These are phyloP conservation scores for Whalleya microplaca DNA, from an alignment of 2,329 filamentous ascomycete genomes.

Conservation along the genomic window DNA sequence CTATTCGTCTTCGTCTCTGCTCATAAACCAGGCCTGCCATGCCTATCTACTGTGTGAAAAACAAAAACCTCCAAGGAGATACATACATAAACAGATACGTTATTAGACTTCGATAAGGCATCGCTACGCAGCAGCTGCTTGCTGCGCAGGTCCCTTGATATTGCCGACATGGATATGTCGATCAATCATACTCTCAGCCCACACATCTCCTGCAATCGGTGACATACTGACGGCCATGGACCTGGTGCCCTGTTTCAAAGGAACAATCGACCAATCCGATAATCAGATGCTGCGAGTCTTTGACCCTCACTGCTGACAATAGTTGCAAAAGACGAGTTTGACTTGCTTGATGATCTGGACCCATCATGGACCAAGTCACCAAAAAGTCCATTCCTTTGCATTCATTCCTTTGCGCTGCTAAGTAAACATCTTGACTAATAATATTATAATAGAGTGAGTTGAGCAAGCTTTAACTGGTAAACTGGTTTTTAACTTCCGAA, in stretches of 20 bases:
- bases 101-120: slow-evolving; percentile 1
- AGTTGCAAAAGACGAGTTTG: neutral
- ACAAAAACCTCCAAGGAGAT: neutral
- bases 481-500: too few relatives aligned
- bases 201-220: slow-evolving; percentile 4
- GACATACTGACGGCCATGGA: neutral
- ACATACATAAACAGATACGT: neutral
- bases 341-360: neutral
- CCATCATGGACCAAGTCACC: too few relatives aligned
- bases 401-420: too few relatives aligned
- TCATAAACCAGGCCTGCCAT: too few relatives aligned
- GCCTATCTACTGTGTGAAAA: neutral
- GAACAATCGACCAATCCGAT: slow-evolving; percentile 12
- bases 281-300: neutral
- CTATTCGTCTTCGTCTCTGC: neutral
- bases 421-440: too few relatives aligned
- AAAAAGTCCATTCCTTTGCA: too few relatives aligned
- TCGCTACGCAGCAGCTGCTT: slow-evolving; percentile 3
- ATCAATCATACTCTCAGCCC: slow-evolving; percentile 17
- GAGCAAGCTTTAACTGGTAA: too few relatives aligned
- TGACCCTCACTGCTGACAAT: neutral
- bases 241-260: slow-evolving; percentile 8
- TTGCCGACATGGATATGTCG: slow-evolving; percentile 20
- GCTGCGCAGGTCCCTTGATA: slow-evolving; percentile 19
- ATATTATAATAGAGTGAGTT: too few relatives aligned